A percentile compares a stretch with the other conserved stretches of the same genome.
Conservation (phyloP, 2,329 filamentous ascomycete genomes). For the Aspergillus piperis region DNA sequence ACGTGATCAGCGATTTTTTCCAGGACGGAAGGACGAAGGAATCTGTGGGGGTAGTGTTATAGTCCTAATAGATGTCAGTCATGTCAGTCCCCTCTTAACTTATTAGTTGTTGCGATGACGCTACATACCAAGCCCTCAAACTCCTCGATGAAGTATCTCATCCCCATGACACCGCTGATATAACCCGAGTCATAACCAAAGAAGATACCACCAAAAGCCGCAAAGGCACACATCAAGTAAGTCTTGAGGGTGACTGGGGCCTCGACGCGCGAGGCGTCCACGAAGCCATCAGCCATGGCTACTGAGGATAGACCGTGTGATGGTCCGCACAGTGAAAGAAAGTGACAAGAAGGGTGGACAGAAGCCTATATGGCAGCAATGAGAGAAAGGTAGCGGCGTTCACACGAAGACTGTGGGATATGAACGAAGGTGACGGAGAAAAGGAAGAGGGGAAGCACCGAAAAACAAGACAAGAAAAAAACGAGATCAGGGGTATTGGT, state of each 20-base stretch:
- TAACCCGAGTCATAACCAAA: slow-evolving; percentile 63
- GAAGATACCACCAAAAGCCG: slow-evolving; percentile 62
- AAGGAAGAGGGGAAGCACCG: neutral
- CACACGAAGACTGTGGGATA: neutral
- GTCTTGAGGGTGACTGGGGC: slow-evolving; percentile 61
- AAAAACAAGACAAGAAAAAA: neutral
- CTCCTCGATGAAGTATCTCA: slow-evolving; percentile 50
- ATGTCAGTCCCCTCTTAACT: neutral
- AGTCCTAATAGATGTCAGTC: slow-evolving; percentile 22
- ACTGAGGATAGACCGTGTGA: slow-evolving; percentile 1
- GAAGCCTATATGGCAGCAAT: neutral
- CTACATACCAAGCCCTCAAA: slow-evolving; percentile 37
- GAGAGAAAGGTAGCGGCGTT: neutral
- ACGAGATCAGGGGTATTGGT: neutral
- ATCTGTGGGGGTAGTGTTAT: slow-evolving; percentile 31
- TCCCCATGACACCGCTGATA: slow-evolving; percentile 55
- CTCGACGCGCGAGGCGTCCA: slow-evolving; percentile 58
- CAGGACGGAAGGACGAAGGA: slow-evolving; percentile 49
- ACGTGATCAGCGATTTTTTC: slow-evolving; percentile 66
- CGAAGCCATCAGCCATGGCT: slow-evolving; percentile 38
- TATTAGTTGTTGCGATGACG: neutral
- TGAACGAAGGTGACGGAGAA: neutral
- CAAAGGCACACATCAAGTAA: slow-evolving; percentile 62
- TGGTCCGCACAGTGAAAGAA: neutral
- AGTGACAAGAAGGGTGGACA: neutral